Evolutionary conservation across 805 yeast species (phyloP).

Genomic region (Suhomyces faveliae): DNA sequence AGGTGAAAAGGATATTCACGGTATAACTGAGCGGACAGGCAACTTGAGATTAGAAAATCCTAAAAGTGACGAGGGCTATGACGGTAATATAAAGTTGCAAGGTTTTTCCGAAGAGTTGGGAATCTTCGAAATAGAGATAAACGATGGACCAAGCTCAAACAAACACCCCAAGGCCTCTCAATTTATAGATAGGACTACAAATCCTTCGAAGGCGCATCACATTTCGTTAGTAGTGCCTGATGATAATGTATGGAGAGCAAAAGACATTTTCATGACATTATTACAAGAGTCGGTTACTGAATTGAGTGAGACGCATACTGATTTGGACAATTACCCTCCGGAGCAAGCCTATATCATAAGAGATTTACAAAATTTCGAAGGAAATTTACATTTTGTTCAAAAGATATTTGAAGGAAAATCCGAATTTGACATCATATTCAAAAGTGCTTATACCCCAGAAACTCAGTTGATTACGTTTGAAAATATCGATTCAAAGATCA

Average conservation of each 20-base stretch:
- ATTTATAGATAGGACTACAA: constrained; percentile 40
- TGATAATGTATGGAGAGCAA: constrained; percentile 72
- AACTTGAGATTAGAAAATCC: constrained; percentile 26
- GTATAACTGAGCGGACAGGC: constrained; percentile 16
- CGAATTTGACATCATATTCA: constrained; percentile 70
- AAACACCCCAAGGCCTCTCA: constrained; percentile 36
- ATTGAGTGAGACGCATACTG: constrained; percentile 30
- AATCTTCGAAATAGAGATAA: constrained; percentile 58
- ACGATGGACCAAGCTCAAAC: constrained; percentile 51
- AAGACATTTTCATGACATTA: constrained; percentile 68
- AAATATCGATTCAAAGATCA: constrained; percentile 36
- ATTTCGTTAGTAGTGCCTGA: constrained; percentile 68
- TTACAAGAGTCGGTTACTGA: constrained; percentile 65
- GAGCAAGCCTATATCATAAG: constrained; percentile 54
- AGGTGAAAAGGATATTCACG: constrained; percentile 36
- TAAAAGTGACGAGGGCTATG: constrained; percentile 26
- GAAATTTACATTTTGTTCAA: constrained; percentile 79
- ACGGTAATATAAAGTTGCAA: constrained; percentile 40
- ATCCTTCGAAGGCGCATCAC: constrained; percentile 64
- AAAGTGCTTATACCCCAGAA: constrained; percentile 40
- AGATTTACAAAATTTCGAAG: constrained; percentile 59
- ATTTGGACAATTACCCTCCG: constrained; percentile 38
- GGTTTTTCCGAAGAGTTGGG: constrained; percentile 64
- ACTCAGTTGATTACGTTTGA: constrained; percentile 37
- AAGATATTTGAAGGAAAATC: constrained; percentile 70